Evolutionary conservation across 2,329 filamentous ascomycete species (phyloP).

Genomic region (Aspergillus sp.): DNA sequence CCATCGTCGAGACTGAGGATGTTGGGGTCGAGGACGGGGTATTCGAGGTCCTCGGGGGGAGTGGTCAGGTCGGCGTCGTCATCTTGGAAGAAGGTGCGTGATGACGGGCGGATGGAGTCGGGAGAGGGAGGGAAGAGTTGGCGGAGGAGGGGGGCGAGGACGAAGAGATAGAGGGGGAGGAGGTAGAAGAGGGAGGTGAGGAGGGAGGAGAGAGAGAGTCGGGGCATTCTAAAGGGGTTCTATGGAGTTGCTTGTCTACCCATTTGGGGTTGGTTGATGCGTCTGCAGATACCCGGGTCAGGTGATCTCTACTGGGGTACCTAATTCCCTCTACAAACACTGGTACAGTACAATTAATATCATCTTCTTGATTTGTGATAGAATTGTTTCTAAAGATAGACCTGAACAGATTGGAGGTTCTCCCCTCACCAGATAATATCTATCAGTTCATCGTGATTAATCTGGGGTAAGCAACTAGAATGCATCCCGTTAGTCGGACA

Average conservation of each 20-base stretch:
- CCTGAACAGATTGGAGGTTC: too few relatives aligned
- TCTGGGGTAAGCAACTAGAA: too few relatives aligned
- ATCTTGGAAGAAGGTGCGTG: constrained; percentile 13
- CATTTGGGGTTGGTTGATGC: neutral
- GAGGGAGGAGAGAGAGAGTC: constrained; percentile 22
- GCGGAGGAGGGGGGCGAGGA: constrained; percentile 32
- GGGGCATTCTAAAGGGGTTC: neutral
- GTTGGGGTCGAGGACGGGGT: constrained; percentile 23
- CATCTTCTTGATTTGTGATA: too few relatives aligned
- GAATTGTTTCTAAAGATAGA: too few relatives aligned
- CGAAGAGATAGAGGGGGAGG: constrained; percentile 36
- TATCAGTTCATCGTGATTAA: too few relatives aligned
- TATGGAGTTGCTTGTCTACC: neutral
- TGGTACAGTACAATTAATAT: too few relatives aligned
- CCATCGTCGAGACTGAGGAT: constrained; percentile 36
- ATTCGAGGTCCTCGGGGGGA: constrained; percentile 13
- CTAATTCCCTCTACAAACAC: too few relatives aligned
- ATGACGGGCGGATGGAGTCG: constrained; percentile 8
- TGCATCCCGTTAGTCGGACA: too few relatives aligned
- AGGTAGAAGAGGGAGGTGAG: constrained; percentile 36
- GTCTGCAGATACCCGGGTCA: too few relatives aligned
- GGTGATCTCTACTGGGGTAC: too few relatives aligned
- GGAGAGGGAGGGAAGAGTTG: constrained; percentile 19
- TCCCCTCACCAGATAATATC: too few relatives aligned
- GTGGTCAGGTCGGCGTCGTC: constrained; percentile 13